A percentile compares a stretch with the other conserved stretches of the same genome.
Conservation (phyloP, 2,329 filamentous ascomycete genomes). For the Periconia sp. region DNA sequence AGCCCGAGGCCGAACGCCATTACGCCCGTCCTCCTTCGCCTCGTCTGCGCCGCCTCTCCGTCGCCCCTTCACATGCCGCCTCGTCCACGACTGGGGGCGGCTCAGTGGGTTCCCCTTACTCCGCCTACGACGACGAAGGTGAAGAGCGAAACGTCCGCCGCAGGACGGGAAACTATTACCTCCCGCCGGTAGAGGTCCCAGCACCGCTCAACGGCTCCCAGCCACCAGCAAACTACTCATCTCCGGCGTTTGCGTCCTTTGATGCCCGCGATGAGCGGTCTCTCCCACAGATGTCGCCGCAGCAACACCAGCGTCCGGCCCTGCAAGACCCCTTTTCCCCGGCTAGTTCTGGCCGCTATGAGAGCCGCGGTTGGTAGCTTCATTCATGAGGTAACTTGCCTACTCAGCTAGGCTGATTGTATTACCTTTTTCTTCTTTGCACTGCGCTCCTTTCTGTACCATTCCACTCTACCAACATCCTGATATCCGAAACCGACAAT, state of each 20-base stretch:
- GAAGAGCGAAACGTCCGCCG: conserved; percentile 41
- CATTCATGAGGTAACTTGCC: background rate
- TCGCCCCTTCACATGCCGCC: conserved; percentile 28
- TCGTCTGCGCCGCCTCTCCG: conserved; percentile 36
- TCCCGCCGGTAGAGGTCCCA: conserved; percentile 25
- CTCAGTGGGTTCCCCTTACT: conserved; percentile 33
- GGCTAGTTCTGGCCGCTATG: conserved; percentile 20
- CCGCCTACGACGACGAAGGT: conserved; percentile 36
- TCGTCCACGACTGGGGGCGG: conserved; percentile 32
- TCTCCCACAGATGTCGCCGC: conserved; percentile 1
- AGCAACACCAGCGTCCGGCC: conserved; percentile 7
- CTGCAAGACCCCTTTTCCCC: conserved; percentile 20
- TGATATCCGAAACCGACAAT: no score
- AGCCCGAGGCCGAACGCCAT: conserved; percentile 54
- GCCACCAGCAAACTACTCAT: conserved; percentile 19
- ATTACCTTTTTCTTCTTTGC: no score
- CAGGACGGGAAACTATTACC: conserved; percentile 40
- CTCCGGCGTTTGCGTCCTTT: conserved; percentile 18
- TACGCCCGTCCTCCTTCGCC: conserved; percentile 50
- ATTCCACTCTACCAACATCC: no score
- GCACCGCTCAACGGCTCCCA: conserved; percentile 21
- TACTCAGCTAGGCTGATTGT: no score
- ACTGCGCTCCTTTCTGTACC: no score
- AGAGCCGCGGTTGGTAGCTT: conserved; percentile 26
- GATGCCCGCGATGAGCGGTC: conserved; percentile 14